Evolutionary conservation across 2,329 filamentous ascomycete genomes (phyloP).

Genomic region (Stachybotrys echinatus): DNA sequence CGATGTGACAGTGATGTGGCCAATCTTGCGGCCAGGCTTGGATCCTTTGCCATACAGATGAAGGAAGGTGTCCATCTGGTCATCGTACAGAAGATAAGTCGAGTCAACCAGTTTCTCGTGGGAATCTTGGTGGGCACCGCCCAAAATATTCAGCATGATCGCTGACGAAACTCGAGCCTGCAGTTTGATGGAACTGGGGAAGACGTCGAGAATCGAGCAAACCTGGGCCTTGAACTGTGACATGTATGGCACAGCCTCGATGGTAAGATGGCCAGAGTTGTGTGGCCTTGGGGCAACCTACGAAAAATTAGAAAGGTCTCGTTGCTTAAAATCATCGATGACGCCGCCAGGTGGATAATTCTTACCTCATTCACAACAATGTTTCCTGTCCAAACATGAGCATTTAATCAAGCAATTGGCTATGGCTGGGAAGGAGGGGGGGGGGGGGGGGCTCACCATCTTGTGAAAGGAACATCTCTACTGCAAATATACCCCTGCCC

Average conservation of each 20-base stretch:
- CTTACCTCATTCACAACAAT: constrained; percentile 78
- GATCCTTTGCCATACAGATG: constrained; percentile 92
- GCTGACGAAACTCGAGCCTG: constrained; percentile 53
- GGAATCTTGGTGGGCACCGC: constrained; percentile 59
- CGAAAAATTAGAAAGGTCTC: constrained; percentile 23
- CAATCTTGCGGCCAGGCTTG: constrained; percentile 88
- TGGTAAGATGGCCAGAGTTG: constrained; percentile 93
- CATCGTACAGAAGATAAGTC: constrained; percentile 35
- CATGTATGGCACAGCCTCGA: constrained; percentile 79
- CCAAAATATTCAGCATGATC: constrained; percentile 80
- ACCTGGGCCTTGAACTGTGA: constrained; percentile 93
- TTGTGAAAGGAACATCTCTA: constrained; percentile 86
- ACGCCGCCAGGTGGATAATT: background rate
- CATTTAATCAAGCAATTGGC: background rate
- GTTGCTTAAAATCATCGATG: too few relatives aligned
- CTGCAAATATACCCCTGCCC: constrained; percentile 90
- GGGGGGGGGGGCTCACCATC: constrained; percentile 43
- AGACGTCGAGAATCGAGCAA: constrained; percentile 67
- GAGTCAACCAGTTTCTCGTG: constrained; percentile 48
- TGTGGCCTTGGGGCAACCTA: constrained; percentile 37
- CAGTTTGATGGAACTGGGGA: constrained; percentile 50
- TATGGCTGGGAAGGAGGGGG: background rate
- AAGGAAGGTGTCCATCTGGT: constrained; percentile 50
- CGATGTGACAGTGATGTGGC: constrained; percentile 80
- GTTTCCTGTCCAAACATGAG: constrained; percentile 31